phyloP scores from a whole-genome alignment of 148 eudicot species.

The Camellia sinensis region DNA sequence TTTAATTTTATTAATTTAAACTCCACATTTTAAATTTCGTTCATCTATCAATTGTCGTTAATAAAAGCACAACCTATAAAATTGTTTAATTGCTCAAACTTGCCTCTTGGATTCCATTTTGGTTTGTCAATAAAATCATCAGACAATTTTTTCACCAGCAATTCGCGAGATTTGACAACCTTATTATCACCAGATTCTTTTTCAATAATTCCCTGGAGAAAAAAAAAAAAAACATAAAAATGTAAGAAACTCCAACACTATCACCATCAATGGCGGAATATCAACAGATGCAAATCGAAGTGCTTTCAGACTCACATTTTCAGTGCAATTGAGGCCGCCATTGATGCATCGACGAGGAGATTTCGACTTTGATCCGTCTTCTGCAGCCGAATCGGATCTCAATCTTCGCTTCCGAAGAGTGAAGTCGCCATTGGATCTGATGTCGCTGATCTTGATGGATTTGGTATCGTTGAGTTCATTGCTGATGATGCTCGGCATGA shows the following conservation, averaged over 20 bases:
- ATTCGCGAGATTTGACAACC: conserved; percentile 18
- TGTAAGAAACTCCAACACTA: not conserved
- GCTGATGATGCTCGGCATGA: conserved; percentile 17
- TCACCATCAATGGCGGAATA: not conserved
- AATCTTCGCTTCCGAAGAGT: conserved; percentile 54
- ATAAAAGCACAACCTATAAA: too few relatives aligned
- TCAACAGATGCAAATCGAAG: not conserved
- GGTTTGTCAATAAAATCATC: conserved; percentile 48
- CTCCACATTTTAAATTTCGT: too few relatives aligned
- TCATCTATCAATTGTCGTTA: too few relatives aligned
- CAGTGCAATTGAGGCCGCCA: conserved; percentile 44
- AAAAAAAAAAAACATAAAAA: not conserved
- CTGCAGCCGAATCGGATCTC: conserved; percentile 44
- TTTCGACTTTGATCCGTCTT: conserved; percentile 43
- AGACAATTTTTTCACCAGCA: conserved; percentile 45
- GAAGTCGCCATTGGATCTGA: conserved; percentile 4
- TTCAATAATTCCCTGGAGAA: conserved; percentile 36
- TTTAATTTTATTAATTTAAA: too few relatives aligned
- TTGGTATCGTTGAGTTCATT: not conserved
- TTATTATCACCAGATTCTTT: conserved; percentile 24
- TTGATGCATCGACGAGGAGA: conserved; percentile 56
- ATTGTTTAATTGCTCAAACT: not conserved
- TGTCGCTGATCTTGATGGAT: conserved; percentile 13
- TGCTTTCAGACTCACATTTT: conserved; percentile 33
- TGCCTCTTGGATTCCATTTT: conserved; percentile 73